A percentile compares a stretch with the other conserved stretches of the same genome.
Evolutionary conservation across 805 yeast genomes (phyloP).

Genomic region (Phaffomyces thermotolerans): DNA sequence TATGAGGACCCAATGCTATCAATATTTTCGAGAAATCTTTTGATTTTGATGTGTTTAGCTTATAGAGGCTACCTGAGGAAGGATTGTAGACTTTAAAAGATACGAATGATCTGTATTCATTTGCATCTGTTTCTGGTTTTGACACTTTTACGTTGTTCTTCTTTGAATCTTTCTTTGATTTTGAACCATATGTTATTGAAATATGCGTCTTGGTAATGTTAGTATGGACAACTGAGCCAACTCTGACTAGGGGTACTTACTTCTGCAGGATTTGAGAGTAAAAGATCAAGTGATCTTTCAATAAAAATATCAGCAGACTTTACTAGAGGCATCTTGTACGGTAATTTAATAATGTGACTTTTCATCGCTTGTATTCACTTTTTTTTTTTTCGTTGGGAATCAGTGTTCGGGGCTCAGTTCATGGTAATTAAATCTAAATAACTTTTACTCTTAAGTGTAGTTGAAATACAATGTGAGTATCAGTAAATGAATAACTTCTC

Average conservation of each 20-base stretch:
- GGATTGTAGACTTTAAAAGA: constrained; percentile 62
- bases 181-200: constrained; percentile 23
- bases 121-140: constrained; percentile 4
- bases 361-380: no score
- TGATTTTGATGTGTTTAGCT: constrained; percentile 46
- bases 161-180: constrained; percentile 14
- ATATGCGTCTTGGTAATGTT: constrained; percentile 13
- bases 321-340: neutral
- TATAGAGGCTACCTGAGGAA: constrained; percentile 53
- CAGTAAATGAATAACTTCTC: no score
- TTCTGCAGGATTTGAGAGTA: neutral
- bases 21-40: constrained; percentile 68
- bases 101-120: constrained; percentile 14
- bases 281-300: neutral
- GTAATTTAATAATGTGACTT: no score
- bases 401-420: no score
- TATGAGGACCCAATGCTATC: constrained; percentile 66
- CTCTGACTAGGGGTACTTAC: neutral
- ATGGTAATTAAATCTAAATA: no score
- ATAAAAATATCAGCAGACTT: neutral
- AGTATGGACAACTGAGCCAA: neutral
- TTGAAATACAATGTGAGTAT: no score
- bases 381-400: no score
- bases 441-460: no score
- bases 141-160: constrained; percentile 1